These are phyloP conservation scores for Phytophthora vignae DNA, from an alignment of 352 stramenopile genomes.

Conservation along the genomic window DNA sequence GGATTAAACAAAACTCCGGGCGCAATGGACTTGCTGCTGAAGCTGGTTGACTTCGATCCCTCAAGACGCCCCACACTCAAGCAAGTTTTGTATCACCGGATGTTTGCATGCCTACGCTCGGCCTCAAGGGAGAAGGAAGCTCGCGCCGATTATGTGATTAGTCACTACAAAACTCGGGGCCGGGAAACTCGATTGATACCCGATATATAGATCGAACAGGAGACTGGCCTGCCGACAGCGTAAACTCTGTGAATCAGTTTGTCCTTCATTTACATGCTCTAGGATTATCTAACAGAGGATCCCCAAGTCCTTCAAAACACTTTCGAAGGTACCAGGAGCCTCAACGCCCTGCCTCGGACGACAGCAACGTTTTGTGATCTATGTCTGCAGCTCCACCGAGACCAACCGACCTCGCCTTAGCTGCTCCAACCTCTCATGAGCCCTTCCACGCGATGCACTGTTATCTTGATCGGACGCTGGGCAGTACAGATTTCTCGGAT, in stretches of 20 bases:
- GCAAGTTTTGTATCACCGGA: slow-evolving; percentile 59
- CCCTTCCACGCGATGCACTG: slow-evolving; percentile 78
- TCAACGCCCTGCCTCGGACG: slow-evolving; percentile 2
- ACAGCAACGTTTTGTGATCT: slow-evolving; percentile 9
- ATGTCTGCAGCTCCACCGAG: slow-evolving; percentile 1
- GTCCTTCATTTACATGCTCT: slow-evolving; percentile 36
- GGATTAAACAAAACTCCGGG: slow-evolving; percentile 54
- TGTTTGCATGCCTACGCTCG: slow-evolving; percentile 61
- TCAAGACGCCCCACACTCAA: slow-evolving; percentile 71
- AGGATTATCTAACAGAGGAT: slow-evolving; percentile 35
- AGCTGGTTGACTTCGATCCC: slow-evolving; percentile 73
- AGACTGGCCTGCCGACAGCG: not conserved
- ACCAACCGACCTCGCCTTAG: slow-evolving; percentile 6
- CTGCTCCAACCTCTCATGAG: slow-evolving; percentile 75
- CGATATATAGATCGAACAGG: slow-evolving; percentile 48
- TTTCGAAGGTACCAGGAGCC: slow-evolving; percentile 20
- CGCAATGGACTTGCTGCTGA: slow-evolving; percentile 55
- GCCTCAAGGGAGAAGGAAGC: slow-evolving; percentile 5
- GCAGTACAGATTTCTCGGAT: slow-evolving; percentile 63
- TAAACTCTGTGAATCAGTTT: slow-evolving; percentile 18
- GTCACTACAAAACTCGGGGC: slow-evolving; percentile 49
- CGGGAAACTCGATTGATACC: slow-evolving; percentile 25
- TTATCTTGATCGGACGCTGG: slow-evolving; percentile 66
- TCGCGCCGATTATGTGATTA: slow-evolving; percentile 61
- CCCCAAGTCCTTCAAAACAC: slow-evolving; percentile 31